Evolutionary conservation across 768 basidiomycete species (phyloP).

Genomic region (Auricularia heimuer): DNA sequence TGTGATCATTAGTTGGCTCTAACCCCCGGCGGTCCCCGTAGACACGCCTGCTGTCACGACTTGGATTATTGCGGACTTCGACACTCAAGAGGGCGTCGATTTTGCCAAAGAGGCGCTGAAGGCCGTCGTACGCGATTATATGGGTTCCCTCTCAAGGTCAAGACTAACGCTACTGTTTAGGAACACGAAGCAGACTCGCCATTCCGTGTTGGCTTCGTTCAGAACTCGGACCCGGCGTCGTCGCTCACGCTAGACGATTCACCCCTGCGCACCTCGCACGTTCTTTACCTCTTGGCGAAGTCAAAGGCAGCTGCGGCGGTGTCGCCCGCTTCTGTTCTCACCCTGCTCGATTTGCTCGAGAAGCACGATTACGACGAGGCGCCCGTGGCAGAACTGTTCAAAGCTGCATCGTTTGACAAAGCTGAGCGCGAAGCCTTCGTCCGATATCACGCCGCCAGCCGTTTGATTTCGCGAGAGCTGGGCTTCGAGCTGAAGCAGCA

Average conservation of each 20-base stretch:
- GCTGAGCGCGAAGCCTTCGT: constrained; percentile 27
- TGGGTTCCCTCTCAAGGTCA: too few relatives aligned
- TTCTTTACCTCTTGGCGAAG: constrained; percentile 22
- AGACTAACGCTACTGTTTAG: too few relatives aligned
- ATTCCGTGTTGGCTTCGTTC: constrained; percentile 66
- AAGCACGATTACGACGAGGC: constrained; percentile 26
- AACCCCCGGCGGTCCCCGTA: not conserved
- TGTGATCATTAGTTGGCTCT: too few relatives aligned
- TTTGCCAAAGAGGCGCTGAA: constrained; percentile 55
- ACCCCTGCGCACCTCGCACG: constrained; percentile 37
- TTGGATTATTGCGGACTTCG: constrained; percentile 71
- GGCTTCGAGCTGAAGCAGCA: constrained; percentile 50
- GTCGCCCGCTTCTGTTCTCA: constrained; percentile 28
- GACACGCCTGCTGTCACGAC: constrained; percentile 20
- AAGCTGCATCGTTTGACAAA: constrained; percentile 11
- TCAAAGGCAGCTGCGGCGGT: not conserved
- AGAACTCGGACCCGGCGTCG: constrained; percentile 41
- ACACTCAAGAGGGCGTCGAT: constrained; percentile 46
- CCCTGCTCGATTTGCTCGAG: constrained; percentile 24
- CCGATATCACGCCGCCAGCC: constrained; percentile 35
- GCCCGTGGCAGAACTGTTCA: constrained; percentile 20
- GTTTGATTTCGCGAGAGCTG: constrained; percentile 43
- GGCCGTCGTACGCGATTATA: constrained; percentile 40
- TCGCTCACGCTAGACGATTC: constrained; percentile 21
- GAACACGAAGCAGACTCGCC: constrained; percentile 29